These are phyloP conservation scores for Penium margaritaceum DNA, from an alignment of 139 green algal species.

Conservation along the genomic window DNA sequence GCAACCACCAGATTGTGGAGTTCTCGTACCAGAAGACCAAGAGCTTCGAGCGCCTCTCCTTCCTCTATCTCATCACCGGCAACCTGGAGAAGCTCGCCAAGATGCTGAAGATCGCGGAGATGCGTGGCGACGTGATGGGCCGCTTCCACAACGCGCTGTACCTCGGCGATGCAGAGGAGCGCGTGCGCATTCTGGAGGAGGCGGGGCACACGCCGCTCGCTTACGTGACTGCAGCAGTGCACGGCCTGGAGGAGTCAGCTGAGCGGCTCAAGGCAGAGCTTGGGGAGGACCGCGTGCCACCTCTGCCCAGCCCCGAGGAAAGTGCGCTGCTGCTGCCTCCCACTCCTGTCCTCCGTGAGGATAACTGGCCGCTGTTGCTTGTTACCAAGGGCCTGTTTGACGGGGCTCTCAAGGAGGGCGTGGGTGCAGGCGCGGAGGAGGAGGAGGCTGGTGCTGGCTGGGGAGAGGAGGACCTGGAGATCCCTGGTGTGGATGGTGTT, in stretches of 20 bases:
- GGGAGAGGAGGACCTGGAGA: slow-evolving; percentile 33
- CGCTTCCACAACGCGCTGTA: slow-evolving; percentile 96
- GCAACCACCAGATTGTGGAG: slow-evolving; percentile 97
- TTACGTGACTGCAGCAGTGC: slow-evolving; percentile 73
- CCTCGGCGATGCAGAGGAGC: slow-evolving; percentile 76
- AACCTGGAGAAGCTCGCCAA: slow-evolving; percentile 83
- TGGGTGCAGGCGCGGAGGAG: slow-evolving; percentile 49
- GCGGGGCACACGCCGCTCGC: slow-evolving; percentile 80
- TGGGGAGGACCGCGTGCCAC: slow-evolving; percentile 40
- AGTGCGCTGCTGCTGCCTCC: slow-evolving; percentile 61
- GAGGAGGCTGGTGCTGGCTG: slow-evolving; percentile 43
- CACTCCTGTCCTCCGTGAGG: slow-evolving; percentile 67
- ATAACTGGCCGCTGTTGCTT: slow-evolving; percentile 97
- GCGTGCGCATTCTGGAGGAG: slow-evolving; percentile 75
- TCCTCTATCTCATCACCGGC: slow-evolving; percentile 98
- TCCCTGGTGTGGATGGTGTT: slow-evolving; percentile 10
- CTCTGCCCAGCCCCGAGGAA: slow-evolving; percentile 39
- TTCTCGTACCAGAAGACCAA: slow-evolving; percentile 98
- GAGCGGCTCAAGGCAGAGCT: slow-evolving; percentile 58
- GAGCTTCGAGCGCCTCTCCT: slow-evolving; percentile 92
- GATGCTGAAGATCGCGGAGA: slow-evolving; percentile 98
- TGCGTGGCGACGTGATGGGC: slow-evolving; percentile 86
- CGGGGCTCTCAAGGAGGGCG: slow-evolving; percentile 58
- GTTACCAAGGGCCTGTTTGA: slow-evolving; percentile 96
- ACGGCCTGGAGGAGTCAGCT: slow-evolving; percentile 50